Base-by-base conservation (phyloP, 371 early-diverging fungal species). In the Paraphysoderma sedebokerense region DNA sequence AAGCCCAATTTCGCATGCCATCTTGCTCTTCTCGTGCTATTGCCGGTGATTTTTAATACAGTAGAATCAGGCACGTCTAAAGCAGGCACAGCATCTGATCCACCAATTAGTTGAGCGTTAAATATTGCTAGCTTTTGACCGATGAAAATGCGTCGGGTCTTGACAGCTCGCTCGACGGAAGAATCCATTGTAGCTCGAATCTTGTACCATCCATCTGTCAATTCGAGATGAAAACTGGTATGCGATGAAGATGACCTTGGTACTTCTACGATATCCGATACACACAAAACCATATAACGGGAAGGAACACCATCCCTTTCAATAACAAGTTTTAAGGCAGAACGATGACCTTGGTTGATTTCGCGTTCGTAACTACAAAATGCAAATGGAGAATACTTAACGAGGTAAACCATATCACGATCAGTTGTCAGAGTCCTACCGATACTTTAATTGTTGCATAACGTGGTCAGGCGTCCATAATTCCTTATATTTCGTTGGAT, bases 171-270 rank as follows among this genome's bases (percentile, higher is more conserved):
- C 30, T 57, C 56, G 55, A 87, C 56, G 24, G 64, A 54, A 2
- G 36, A 31, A 49, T 87, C 87, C 15, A 80, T 42, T 5, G 47
- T 34, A 2, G 81, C 77, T 1, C 58, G 55, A 6, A 84, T 65
- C 26, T 58, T 44, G 49, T 87, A 84, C 87, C 87, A 87, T 1
- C 84, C 82, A 61, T 87, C 87, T 2, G 85, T 77, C 47, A 87
- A 52, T 26, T 70, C 57, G 5, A 78, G 46, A 11, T 39, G 48
- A 47, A 48, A 59, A 20, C 48, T 54, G 5, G 41, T 51, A 28
- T 38, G 22, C 23, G 31, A 46, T 7, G n/a, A 46, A 9, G 20
- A 39, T n/a, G n/a, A n/a, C n/a, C n/a, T n/a, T n/a, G n/a, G n/a
- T 9, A 38, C 38, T 12, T 49, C 17, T 12, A 60, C 28, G 33